Base-by-base conservation (phyloP, 805 yeast species). In the Candida palmyrensis region DNA sequence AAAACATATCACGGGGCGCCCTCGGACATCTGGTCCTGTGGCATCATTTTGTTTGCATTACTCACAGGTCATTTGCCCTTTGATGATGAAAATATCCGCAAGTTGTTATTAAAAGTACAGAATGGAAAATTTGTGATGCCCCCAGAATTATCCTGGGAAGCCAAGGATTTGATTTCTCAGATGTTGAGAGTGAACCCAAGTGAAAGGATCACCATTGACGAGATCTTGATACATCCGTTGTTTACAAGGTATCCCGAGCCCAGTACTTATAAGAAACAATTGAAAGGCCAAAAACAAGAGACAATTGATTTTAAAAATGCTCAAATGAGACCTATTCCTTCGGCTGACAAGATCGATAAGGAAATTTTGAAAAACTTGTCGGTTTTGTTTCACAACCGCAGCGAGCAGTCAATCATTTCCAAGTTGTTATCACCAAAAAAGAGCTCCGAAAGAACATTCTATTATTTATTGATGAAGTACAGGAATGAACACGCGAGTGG, bases 21-120 rank as follows among this genome's bases (percentile, higher is more conserved):
- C 26, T 80, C 94, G 20, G 98, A 92, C 59, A 89, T 92, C 35
- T 92, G 98, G 98, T 89, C 96, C 5, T 89, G 97, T 62, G 97
- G 98, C 48, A 86, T 92, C 40, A 92, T 92, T 34, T 66, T 92
- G 36, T 92, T 86, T 64, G 98, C 98, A 0, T 65, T 92, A 30
- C 69, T 92, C 29, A 89, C 97, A 0, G 98, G 97, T 25, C 90
- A 92, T 55, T 66, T 92, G 38, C 98, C 98, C 2, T 92, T 92
- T 55, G 98, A 92, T 59, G 97, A 92, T 59, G 97, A 90, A 44
- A 88, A 88, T 56, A 88, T 92, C 43, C 74, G 97, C 48, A 81
- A 82, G 49, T 66, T 92, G 42, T 68, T 92, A 31, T 64, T 87
- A 45, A 92, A 92, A 55, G 98, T 92, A 15, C 97, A 90, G 62